Evolutionary conservation across 2,329 filamentous ascomycete species (phyloP), one percentile per base, ranked within the genome.

Genomic region (Neonectria punicea): DNA sequence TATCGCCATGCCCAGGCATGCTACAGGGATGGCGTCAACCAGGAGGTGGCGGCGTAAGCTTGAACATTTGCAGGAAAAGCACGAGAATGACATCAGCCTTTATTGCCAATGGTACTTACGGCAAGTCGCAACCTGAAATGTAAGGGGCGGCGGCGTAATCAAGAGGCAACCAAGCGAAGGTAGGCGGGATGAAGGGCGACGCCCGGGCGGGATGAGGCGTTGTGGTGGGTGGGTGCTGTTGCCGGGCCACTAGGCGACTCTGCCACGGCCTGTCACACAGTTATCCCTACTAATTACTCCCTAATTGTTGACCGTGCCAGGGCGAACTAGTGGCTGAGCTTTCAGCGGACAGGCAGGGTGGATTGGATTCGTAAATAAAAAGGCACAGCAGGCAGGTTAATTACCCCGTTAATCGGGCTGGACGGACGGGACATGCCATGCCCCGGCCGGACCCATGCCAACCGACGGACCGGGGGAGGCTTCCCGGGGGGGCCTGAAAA

Each of bases 401-500:
- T 25, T 25, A 25, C 25, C 53, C 53, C 39, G 30, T 56, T 20
- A 46, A 34, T 34, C 30, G 49, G 49, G 49, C 18, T 51, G n/a
- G 49, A 22, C 30, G 28, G 49, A 51, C 30, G 49, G 49, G 49
- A 51, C 30, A n/a, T 34, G 49, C 28, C 36, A 25, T 25, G 25
- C 25, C 25, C 25, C 22, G 22, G 22, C n/a, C 30, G 28, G n/a
- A 60, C 49, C 58, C 58, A 47, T 53, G 58, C 49, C n/a, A 18
- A 36, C 43, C 20, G 51, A 30, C 8, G 16, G 25, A 20, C 53
- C 22, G 28, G 58, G 34, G 25, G 3, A 13, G 22, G 22, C 22
- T 25, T 44, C 18, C 43, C 43, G 36, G 30, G 61, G 53, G 56
- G 61, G 61, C 57, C 61, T 61, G 61, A 61, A 61, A 53, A 59